phyloP scores from a whole-genome alignment of 805 yeast genomes.

The Metschnikowia gelsemii region DNA sequence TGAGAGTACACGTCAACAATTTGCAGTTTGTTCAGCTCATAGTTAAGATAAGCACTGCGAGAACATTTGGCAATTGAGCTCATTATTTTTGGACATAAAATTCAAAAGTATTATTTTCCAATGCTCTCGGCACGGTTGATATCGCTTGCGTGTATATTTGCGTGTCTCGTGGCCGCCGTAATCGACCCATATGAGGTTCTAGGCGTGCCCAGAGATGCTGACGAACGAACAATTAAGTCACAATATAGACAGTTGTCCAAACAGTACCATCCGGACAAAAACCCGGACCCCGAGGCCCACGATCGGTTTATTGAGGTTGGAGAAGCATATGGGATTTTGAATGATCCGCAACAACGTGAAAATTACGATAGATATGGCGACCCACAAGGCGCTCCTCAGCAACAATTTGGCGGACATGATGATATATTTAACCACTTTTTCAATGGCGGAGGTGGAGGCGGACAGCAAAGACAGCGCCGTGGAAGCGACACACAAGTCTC shows the following conservation, averaged over 20 bases:
- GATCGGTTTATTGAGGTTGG: conserved; percentile 86
- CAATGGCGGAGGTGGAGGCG: conserved; percentile 29
- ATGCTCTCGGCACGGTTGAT: conserved; percentile 5
- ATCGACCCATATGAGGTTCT: conserved; percentile 59
- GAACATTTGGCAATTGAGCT: neutral
- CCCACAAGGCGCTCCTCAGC: conserved; percentile 46
- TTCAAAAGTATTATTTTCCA: neutral
- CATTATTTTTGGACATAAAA: neutral
- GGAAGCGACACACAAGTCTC: conserved; percentile 64
- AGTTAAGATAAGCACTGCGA: too few relatives aligned
- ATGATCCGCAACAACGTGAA: conserved; percentile 64
- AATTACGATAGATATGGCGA: conserved; percentile 79
- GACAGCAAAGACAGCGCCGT: conserved; percentile 43
- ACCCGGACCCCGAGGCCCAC: conserved; percentile 79
- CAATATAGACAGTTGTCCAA: conserved; percentile 82
- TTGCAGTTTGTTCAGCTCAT: neutral
- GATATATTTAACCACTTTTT: conserved; percentile 64
- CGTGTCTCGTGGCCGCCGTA: conserved; percentile 18
- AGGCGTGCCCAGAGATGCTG: conserved; percentile 67
- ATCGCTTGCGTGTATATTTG: conserved; percentile 8
- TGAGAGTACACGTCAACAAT: conserved; percentile 8
- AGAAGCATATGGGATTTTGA: conserved; percentile 86
- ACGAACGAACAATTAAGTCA: conserved; percentile 76
- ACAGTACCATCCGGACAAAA: conserved; percentile 94
- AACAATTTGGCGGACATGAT: conserved; percentile 32